These are phyloP conservation scores for Datisca glomerata DNA, from an alignment of 306 rosid genomes.

Conservation along the genomic window DNA sequence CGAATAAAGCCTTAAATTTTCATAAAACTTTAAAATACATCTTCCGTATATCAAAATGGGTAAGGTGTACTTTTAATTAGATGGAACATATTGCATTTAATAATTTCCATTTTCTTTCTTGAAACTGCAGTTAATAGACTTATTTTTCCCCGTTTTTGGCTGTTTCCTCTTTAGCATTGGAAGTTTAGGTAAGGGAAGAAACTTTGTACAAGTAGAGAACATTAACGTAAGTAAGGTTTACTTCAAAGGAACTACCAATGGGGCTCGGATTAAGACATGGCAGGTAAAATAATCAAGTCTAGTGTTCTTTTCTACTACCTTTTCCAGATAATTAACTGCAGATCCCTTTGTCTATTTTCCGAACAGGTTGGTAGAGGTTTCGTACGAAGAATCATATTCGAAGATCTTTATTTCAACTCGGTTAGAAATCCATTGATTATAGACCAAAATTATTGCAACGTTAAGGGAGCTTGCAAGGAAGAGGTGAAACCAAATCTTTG, in stretches of 20 bases:
- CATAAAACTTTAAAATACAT: no score
- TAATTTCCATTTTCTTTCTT: no score
- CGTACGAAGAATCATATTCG: constrained; percentile 12
- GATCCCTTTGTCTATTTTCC: background rate
- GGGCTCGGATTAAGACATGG: constrained; percentile 37
- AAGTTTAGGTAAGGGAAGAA: constrained; percentile 25
- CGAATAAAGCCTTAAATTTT: no score
- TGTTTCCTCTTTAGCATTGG: no score
- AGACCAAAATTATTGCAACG: constrained; percentile 23
- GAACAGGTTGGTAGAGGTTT: constrained; percentile 19
- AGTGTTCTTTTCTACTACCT: background rate
- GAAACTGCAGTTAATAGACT: no score
- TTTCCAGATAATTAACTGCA: background rate
- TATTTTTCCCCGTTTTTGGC: no score
- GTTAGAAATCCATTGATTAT: constrained; percentile 26
- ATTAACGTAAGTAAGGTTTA: constrained; percentile 19
- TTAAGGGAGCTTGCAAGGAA: constrained; percentile 15
- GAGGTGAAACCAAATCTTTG: constrained; percentile 7
- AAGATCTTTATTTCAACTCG: constrained; percentile 13
- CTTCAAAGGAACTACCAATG: constrained; percentile 22
- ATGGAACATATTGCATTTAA: no score
- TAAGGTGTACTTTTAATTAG: no score
- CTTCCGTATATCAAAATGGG: no score
- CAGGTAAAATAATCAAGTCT: constrained; percentile 22
- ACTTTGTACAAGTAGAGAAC: constrained; percentile 23